Conservation (phyloP, 305 asterid genomes). For the Fraxinus ornus region DNA sequence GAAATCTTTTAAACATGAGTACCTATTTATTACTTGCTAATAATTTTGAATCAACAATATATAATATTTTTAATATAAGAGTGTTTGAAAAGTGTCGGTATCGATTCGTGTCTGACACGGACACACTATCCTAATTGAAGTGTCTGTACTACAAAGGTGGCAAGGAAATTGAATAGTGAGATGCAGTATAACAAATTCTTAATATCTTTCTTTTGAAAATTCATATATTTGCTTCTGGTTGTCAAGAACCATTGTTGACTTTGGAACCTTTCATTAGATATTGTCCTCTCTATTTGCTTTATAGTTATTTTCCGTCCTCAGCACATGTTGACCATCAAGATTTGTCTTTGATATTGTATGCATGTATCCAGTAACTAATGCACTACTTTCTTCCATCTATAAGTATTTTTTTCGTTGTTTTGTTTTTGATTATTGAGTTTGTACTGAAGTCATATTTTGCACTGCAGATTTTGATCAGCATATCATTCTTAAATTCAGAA, state of each 20-base stretch:
- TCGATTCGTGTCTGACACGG: too few species aligned
- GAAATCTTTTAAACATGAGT: too few species aligned
- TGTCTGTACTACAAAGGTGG: too few species aligned
- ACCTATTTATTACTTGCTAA: too few species aligned
- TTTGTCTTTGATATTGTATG: slow-evolving; percentile 6
- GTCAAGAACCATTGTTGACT: neutral
- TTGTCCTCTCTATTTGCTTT: slow-evolving; percentile 9
- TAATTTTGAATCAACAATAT: too few species aligned
- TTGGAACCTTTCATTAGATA: neutral
- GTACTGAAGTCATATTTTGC: neutral
- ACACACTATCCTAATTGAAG: too few species aligned
- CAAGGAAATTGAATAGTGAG: neutral
- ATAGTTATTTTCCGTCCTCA: slow-evolving; percentile 8
- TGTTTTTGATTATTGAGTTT: slow-evolving; percentile 15
- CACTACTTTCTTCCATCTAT: neutral
- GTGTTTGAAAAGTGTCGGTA: too few species aligned
- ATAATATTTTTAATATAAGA: too few species aligned
- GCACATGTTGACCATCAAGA: slow-evolving; percentile 14
- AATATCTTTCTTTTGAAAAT: neutral
- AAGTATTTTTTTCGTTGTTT: neutral
- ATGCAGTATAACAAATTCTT: neutral
- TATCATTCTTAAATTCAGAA: slow-evolving; percentile 14
- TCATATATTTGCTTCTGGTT: neutral
- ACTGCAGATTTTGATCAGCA: slow-evolving; percentile 1
- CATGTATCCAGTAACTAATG: slow-evolving; percentile 2